Percentiles rank a stretch among this genome's conserved stretches.
These are phyloP conservation scores for Globisporangium perplexum DNA, from an alignment of 352 stramenopile genomes.

Conservation along the genomic window DNA sequence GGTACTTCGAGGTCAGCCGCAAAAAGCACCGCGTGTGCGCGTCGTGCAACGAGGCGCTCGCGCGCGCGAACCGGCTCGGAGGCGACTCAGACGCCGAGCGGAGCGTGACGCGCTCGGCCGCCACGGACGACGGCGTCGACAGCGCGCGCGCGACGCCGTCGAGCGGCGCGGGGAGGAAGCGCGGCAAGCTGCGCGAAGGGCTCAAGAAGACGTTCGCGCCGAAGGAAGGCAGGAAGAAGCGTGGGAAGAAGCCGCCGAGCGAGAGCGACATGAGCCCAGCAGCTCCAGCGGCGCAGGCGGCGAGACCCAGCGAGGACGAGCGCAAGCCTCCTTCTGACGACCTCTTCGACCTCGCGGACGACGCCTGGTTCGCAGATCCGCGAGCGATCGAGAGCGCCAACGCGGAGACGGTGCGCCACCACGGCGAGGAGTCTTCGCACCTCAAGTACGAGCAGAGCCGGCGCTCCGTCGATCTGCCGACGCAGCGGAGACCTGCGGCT, in stretches of 20 bases:
- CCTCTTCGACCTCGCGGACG: constrained; percentile 47
- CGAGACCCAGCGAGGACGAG: not conserved
- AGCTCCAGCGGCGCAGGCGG: too few relatives aligned
- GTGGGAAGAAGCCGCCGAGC: not conserved
- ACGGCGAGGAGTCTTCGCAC: not conserved
- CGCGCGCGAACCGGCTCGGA: constrained; percentile 6
- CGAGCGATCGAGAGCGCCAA: not conserved
- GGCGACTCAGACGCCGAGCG: constrained; percentile 2
- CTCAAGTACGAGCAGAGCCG: not conserved
- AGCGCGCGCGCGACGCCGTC: constrained; percentile 2
- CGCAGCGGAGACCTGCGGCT: constrained; percentile 1
- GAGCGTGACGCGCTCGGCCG: constrained; percentile 4
- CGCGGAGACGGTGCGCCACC: not conserved
- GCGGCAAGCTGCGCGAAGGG: constrained; percentile 9
- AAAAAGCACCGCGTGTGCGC: constrained; percentile 65
- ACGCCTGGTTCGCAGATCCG: constrained; percentile 61
- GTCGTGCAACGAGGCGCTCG: constrained; percentile 28
- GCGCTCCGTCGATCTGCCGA: not conserved
- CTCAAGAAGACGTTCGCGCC: constrained; percentile 14
- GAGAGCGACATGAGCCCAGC: not conserved
- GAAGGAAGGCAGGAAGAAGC: constrained; percentile 10
- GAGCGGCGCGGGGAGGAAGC: not conserved
- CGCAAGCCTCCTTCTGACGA: constrained; percentile 3
- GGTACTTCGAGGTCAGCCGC: constrained; percentile 50
- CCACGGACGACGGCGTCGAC: not conserved